A percentile compares a stretch with the other conserved stretches of the same genome.
Evolutionary conservation across 768 basidiomycete species (phyloP).

Genomic region (Amanita brunnescens): DNA sequence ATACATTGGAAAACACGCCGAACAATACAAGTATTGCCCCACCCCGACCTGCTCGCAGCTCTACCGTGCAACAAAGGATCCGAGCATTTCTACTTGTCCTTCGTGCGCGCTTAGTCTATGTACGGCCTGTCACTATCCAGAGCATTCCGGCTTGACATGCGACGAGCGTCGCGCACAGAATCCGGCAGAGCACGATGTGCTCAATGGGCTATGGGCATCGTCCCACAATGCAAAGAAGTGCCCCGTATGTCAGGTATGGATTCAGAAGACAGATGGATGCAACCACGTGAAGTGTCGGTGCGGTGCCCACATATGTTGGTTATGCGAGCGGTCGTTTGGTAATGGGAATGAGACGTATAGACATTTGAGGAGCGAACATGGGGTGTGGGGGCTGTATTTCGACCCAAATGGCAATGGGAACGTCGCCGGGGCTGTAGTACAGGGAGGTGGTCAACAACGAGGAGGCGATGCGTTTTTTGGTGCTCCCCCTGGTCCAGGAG

Average conservation of each 20-base stretch:
- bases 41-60: not conserved
- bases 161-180: not conserved
- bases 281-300: slow-evolving; percentile 32
- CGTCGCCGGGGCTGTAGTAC: not conserved
- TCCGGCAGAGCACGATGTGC: slow-evolving; percentile 1
- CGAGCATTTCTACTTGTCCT: slow-evolving; percentile 26
- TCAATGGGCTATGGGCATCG: not conserved
- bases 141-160: slow-evolving; percentile 38
- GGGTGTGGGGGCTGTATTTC: slow-evolving; percentile 8
- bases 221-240: slow-evolving; percentile 25
- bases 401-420: not conserved
- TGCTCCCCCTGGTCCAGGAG: not conserved
- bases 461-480: not conserved
- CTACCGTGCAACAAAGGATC: not conserved
- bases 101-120: slow-evolving; percentile 44
- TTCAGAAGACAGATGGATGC: slow-evolving; percentile 30
- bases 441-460: not conserved
- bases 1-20: not conserved
- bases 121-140: slow-evolving; percentile 37
- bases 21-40: slow-evolving; percentile 4
- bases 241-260: slow-evolving; percentile 24
- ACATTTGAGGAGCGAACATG: slow-evolving; percentile 24
- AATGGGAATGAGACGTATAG: slow-evolving; percentile 19
- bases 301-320: slow-evolving; percentile 31
- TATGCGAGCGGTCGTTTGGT: slow-evolving; percentile 17